Conservation (phyloP, 2,329 filamentous ascomycete species). For the Neonectria sp. region DNA sequence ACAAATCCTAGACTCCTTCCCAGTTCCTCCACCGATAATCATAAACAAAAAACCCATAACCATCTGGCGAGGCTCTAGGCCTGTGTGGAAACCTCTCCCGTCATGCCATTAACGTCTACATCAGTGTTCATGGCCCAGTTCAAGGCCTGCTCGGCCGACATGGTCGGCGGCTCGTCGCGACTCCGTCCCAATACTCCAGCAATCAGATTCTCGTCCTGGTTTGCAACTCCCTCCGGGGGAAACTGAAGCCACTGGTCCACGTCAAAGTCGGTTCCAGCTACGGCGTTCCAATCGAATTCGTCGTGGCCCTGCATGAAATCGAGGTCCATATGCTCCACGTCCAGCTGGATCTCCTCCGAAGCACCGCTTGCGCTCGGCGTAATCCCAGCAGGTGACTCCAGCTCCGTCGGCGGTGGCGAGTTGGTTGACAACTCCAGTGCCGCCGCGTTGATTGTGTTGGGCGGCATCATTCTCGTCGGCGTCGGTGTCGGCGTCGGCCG, state of each 20-base stretch:
- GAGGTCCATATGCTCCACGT: slow-evolving; percentile 58
- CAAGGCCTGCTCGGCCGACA: slow-evolving; percentile 49
- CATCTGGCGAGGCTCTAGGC: slow-evolving; percentile 28
- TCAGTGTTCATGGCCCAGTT: slow-evolving; percentile 49
- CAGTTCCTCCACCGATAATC: slow-evolving; percentile 9
- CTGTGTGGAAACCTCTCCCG: slow-evolving; percentile 38
- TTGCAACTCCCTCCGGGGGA: slow-evolving; percentile 64
- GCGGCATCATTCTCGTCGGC: slow-evolving; percentile 51
- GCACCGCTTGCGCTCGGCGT: slow-evolving; percentile 63
- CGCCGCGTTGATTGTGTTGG: slow-evolving; percentile 56
- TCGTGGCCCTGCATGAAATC: slow-evolving; percentile 64
- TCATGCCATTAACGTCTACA: slow-evolving; percentile 37
- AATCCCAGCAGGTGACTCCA: slow-evolving; percentile 56
- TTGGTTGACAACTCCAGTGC: slow-evolving; percentile 54
- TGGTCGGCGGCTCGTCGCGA: slow-evolving; percentile 45
- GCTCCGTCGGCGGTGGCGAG: slow-evolving; percentile 63
- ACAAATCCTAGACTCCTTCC: slow-evolving; percentile 31
- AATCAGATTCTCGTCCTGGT: slow-evolving; percentile 56
- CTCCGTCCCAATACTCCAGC: slow-evolving; percentile 50
- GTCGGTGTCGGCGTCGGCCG: slow-evolving; percentile 30
- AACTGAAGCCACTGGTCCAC: slow-evolving; percentile 74
- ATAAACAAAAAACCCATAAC: slow-evolving; percentile 18
- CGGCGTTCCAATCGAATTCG: slow-evolving; percentile 69
- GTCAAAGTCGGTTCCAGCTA: slow-evolving; percentile 68
- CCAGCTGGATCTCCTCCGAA: slow-evolving; percentile 57